A percentile compares a stretch with the other conserved stretches of the same genome.
Conservation (phyloP, 1,284 basidiomycete genomes). For the Apiotrichum gracile region DNA sequence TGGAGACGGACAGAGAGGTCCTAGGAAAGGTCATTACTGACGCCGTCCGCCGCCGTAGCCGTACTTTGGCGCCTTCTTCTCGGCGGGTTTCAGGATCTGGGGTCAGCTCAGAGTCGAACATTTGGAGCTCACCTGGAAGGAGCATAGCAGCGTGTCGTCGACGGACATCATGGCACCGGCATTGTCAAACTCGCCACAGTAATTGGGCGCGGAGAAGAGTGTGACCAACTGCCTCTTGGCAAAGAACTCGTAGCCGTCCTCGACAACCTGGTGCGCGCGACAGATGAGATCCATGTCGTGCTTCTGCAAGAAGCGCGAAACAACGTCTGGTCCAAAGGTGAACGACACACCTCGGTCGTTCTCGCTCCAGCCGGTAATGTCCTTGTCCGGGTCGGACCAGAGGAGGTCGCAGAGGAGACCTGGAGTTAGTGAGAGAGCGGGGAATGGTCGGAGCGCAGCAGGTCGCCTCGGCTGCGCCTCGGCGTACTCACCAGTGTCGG, state of each 20-base stretch:
- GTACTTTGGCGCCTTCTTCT: conserved; percentile 69
- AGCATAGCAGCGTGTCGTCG: conserved; percentile 94
- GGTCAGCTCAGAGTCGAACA: background rate
- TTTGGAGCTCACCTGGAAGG: conserved; percentile 71
- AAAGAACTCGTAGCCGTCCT: conserved; percentile 99
- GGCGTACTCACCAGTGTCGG: conserved; percentile 89
- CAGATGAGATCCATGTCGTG: conserved; percentile 99
- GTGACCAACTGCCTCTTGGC: conserved; percentile 96
- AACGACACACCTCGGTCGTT: conserved; percentile 94
- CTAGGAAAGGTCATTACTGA: conserved; percentile 32
- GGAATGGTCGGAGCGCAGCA: too few relatives aligned
- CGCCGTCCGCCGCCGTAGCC: conserved; percentile 44
- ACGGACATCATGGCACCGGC: conserved; percentile 99
- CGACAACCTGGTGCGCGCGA: conserved; percentile 94
- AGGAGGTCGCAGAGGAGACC: conserved; percentile 92
- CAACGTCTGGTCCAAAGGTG: conserved; percentile 89
- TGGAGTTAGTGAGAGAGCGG: too few relatives aligned
- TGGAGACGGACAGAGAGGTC: too few relatives aligned
- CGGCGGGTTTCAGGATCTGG: conserved; percentile 95
- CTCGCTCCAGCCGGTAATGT: conserved; percentile 98
- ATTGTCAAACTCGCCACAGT: conserved; percentile 98
- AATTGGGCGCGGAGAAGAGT: conserved; percentile 95
- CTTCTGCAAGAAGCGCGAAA: conserved; percentile 95
- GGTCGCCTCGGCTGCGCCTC: too few relatives aligned
- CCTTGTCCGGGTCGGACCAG: conserved; percentile 99